Evolutionary conservation across 257 asterid genomes (phyloP), one percentile per base, ranked within the genome.

Genomic region (Perilla frutescens): DNA sequence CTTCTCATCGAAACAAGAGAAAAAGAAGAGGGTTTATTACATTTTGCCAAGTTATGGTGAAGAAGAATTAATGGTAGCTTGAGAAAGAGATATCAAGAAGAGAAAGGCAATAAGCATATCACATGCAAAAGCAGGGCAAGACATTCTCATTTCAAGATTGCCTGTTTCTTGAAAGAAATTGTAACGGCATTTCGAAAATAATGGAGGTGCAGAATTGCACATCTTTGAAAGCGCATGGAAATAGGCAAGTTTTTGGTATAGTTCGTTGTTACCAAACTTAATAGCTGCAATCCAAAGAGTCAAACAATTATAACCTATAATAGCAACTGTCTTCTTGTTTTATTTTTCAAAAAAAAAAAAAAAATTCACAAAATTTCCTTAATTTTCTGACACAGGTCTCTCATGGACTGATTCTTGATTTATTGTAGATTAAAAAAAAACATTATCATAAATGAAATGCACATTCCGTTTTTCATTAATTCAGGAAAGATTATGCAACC

Each of bases 71-170:
- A 10, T 43, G 70, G 37, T 62, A 41, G 45, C 37, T 34, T 34
- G 51, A 20, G 7, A 47, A 13, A 65, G 14, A 31, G 43, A 34
- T 31, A 56, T 34, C 15, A 9, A 69, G 74, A 70, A 70, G 40
- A 12, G 45, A 59, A 11, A 41, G 56, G 13, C 32, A 8, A 10
- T 6, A 29, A 15, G 26, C 65, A 73, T 50, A 13, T n/a, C 73
- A 65, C 67, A 43, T 74, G 73, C 15, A 65, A 4, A 34, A 15
- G n/a, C 44, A 68, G 56, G 51, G 45, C 48, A 56, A 64, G 34
- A 39, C 44, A 47, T 2, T 50, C 15, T 39, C 56, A 62, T 13
- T 71, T 12, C 60, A 76, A 76, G 10, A 40, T 32, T 32, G 34
- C 60, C 40, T 50, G 74, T 32, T 11, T 47, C 51, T 11, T 54